Percentiles rank a stretch among this genome's conserved stretches.
These are phyloP conservation scores for Gossypium davidsonii DNA, from an alignment of 441 rosid species.

Conservation along the genomic window DNA sequence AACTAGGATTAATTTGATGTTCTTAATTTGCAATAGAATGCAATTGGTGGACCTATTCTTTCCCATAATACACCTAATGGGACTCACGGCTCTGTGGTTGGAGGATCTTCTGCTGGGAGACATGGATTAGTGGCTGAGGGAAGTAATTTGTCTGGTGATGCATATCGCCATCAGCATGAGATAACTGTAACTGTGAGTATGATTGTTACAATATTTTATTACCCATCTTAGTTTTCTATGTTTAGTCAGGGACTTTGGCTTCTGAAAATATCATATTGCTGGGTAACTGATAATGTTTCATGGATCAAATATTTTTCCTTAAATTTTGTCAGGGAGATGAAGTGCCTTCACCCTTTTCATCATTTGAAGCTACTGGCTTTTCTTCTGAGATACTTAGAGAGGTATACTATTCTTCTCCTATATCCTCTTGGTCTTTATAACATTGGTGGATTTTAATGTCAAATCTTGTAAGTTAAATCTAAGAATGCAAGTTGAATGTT, in stretches of 20 bases:
- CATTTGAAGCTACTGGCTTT: slow-evolving; percentile 80
- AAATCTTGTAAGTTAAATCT: slow-evolving; percentile 18
- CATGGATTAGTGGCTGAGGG: slow-evolving; percentile 40
- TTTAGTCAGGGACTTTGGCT: background rate
- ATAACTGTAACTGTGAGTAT: slow-evolving; percentile 65
- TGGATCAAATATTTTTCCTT: background rate
- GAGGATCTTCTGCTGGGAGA: slow-evolving; percentile 41
- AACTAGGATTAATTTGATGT: slow-evolving; percentile 32
- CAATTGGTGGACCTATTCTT: slow-evolving; percentile 32
- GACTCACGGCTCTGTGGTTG: slow-evolving; percentile 31
- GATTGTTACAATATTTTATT: background rate
- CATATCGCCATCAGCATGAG: slow-evolving; percentile 76
- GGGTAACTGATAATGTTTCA: slow-evolving; percentile 18
- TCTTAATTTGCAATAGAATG: slow-evolving; percentile 27
- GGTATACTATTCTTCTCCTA: slow-evolving; percentile 28
- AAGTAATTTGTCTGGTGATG: slow-evolving; percentile 49
- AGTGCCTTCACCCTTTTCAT: slow-evolving; percentile 65
- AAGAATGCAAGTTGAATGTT: slow-evolving; percentile 13
- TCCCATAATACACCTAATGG: slow-evolving; percentile 47
- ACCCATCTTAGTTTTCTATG: background rate
- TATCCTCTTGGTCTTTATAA: background rate
- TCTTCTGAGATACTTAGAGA: slow-evolving; percentile 81
- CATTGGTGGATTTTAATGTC: slow-evolving; percentile 11
- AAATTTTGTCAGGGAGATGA: slow-evolving; percentile 54
- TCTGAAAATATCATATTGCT: slow-evolving; percentile 16